phyloP scores from a whole-genome alignment of 306 rosid genomes.

The Abrus precatorius region DNA sequence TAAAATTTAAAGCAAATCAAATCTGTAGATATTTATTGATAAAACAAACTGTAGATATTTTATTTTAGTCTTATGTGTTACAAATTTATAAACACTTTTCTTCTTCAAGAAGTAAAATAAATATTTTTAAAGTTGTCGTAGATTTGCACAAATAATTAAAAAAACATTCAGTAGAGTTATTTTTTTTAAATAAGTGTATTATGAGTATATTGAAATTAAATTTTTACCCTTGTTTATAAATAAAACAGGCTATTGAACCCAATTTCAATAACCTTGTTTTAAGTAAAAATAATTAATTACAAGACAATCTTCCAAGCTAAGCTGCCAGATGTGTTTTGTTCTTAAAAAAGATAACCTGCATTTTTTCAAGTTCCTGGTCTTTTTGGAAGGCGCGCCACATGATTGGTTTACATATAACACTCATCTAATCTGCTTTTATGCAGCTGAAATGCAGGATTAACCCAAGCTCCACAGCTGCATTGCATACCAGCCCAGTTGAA shows the following conservation, averaged over 20 bases:
- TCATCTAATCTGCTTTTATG: slow-evolving; percentile 84
- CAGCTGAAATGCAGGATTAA: slow-evolving; percentile 87
- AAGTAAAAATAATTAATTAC: not conserved
- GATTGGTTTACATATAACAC: slow-evolving; percentile 52
- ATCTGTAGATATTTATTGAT: no score
- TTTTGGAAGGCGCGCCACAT: not conserved
- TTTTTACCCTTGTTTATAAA: not conserved
- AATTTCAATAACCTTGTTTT: not conserved
- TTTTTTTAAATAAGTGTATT: no score
- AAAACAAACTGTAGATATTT: no score
- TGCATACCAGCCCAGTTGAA: slow-evolving; percentile 96
- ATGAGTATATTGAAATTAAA: no score
- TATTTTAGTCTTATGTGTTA: no score
- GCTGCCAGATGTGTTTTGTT: slow-evolving; percentile 2
- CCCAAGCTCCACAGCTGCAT: slow-evolving; percentile 92
- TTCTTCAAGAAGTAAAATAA: no score
- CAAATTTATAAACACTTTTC: no score
- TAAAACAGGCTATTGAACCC: not conserved
- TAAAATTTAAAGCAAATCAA: no score
- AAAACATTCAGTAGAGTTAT: no score
- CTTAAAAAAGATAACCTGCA: slow-evolving; percentile 1
- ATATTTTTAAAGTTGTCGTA: no score
- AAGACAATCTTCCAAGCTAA: slow-evolving; percentile 28
- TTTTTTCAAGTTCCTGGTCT: slow-evolving; percentile 38
- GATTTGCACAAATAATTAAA: no score